Evolutionary conservation across 1,284 basidiomycete genomes (phyloP).

Genomic region (Prillingera fragicola): DNA sequence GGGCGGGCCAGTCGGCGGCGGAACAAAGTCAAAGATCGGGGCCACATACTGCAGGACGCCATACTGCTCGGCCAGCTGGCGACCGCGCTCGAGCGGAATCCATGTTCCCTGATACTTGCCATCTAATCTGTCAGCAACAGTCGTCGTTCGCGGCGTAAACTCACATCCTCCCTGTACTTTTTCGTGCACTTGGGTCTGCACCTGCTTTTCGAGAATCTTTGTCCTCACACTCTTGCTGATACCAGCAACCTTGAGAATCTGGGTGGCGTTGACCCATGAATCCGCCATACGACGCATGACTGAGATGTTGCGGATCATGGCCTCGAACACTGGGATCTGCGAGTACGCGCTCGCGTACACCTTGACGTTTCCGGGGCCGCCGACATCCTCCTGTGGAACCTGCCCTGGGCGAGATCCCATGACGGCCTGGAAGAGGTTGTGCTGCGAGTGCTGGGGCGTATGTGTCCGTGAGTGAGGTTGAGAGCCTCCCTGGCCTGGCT

Average conservation of each 20-base stretch:
- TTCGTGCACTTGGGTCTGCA: conserved; percentile 91
- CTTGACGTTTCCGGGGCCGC: conserved; percentile 28
- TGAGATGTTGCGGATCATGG: conserved; percentile 94
- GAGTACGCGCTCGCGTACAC: conserved; percentile 48
- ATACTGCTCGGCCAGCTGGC: conserved; percentile 83
- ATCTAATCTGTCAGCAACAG: conserved; percentile 46
- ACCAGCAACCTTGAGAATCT: conserved; percentile 97
- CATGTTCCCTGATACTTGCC: conserved; percentile 99
- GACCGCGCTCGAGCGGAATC: conserved; percentile 87
- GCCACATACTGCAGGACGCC: conserved; percentile 76
- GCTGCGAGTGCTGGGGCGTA: conserved; percentile 13
- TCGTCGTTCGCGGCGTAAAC: conserved; percentile 11
- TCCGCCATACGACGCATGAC: conserved; percentile 95
- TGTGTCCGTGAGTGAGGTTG: conserved; percentile 5
- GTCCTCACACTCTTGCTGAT: conserved; percentile 94
- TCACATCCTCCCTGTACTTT: conserved; percentile 93
- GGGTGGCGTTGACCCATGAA: conserved; percentile 84
- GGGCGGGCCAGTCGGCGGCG: conserved; percentile 49
- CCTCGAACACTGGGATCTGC: conserved; percentile 68
- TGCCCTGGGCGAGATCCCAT: conserved; percentile 42
- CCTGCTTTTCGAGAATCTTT: conserved; percentile 97
- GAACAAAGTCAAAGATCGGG: conserved; percentile 86
- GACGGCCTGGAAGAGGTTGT: conserved; percentile 39
- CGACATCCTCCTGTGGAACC: conserved; percentile 25
- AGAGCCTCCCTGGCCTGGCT: no score